A percentile compares a stretch with the other conserved stretches of the same genome.
Evolutionary conservation across 768 basidiomycete species (phyloP).

Genomic region (Calocera viscosa): DNA sequence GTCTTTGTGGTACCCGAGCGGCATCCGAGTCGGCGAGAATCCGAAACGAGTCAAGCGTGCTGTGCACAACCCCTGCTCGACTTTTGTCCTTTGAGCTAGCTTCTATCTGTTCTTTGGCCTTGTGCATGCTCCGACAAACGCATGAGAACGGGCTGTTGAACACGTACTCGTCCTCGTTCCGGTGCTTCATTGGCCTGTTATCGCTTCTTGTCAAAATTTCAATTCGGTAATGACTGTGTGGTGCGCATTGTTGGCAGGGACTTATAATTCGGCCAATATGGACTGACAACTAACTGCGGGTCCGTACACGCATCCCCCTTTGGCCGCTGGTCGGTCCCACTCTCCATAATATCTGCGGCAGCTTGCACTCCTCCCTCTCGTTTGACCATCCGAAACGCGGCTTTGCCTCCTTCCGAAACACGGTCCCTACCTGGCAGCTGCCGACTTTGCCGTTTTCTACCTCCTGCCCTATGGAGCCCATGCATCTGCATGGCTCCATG

Average conservation of each 20-base stretch:
- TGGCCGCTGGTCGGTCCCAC: constrained; percentile 7
- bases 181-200: constrained; percentile 3
- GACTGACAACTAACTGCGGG: neutral
- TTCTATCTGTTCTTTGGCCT: constrained; percentile 1
- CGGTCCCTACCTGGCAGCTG: neutral
- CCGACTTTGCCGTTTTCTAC: neutral
- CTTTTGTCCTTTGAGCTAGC: constrained; percentile 4
- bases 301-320: neutral
- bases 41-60: constrained; percentile 8
- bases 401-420: constrained; percentile 9
- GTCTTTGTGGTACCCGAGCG: constrained; percentile 4
- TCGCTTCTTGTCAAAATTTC: constrained; percentile 2
- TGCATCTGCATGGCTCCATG: constrained; percentile 7
- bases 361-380: neutral
- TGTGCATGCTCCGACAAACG: constrained; percentile 3
- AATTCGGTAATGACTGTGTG: neutral
- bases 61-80: neutral
- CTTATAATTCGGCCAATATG: constrained; percentile 4
- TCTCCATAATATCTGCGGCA: neutral
- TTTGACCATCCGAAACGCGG: constrained; percentile 2
- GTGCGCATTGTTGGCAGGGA: neutral
- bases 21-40: constrained; percentile 8
- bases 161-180: neutral
- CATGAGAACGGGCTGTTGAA: neutral
- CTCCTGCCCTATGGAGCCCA: neutral